These are phyloP conservation scores for Ustilago trichophora DNA, from an alignment of 1,284 basidiomycete species.

Conservation along the genomic window DNA sequence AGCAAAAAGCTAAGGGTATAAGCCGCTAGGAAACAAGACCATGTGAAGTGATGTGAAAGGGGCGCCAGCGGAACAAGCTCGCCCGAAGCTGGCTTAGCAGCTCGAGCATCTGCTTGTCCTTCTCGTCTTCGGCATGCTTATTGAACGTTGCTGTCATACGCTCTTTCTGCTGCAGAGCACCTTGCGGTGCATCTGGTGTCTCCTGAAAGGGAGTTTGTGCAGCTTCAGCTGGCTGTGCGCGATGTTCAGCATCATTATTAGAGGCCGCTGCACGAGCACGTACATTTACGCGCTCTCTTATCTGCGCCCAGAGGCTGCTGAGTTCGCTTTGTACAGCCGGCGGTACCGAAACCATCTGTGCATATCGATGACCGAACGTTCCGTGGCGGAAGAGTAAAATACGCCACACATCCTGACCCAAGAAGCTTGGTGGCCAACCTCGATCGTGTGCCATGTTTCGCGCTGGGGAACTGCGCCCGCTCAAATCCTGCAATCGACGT, in stretches of 20 bases:
- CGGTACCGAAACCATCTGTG: slow-evolving; percentile 32
- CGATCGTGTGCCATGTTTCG: slow-evolving; percentile 16
- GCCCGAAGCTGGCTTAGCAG: slow-evolving; percentile 22
- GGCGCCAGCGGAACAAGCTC: slow-evolving; percentile 38
- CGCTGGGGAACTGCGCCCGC: not conserved
- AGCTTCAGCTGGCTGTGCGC: not conserved
- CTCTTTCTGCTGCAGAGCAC: not conserved
- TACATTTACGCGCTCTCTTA: slow-evolving; percentile 18
- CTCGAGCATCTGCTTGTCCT: slow-evolving; percentile 21
- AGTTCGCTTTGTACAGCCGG: slow-evolving; percentile 29
- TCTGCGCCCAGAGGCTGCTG: slow-evolving; percentile 25
- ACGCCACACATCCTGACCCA: slow-evolving; percentile 39
- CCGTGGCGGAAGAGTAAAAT: slow-evolving; percentile 41
- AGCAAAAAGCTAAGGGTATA: too few species aligned
- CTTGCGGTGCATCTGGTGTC: not conserved
- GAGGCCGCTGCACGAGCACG: not conserved
- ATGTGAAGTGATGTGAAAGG: slow-evolving; percentile 15
- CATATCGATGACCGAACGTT: slow-evolving; percentile 24
- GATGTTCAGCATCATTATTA: not conserved
- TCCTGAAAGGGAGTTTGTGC: slow-evolving; percentile 1
- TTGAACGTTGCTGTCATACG: not conserved
- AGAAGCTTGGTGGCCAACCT: slow-evolving; percentile 40
- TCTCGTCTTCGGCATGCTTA: not conserved
- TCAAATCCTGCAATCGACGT: slow-evolving; percentile 10
- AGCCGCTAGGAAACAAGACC: slow-evolving; percentile 18